Base-by-base conservation (phyloP, 164 flowering plant genomes). In the Hamamelis virginiana region DNA sequence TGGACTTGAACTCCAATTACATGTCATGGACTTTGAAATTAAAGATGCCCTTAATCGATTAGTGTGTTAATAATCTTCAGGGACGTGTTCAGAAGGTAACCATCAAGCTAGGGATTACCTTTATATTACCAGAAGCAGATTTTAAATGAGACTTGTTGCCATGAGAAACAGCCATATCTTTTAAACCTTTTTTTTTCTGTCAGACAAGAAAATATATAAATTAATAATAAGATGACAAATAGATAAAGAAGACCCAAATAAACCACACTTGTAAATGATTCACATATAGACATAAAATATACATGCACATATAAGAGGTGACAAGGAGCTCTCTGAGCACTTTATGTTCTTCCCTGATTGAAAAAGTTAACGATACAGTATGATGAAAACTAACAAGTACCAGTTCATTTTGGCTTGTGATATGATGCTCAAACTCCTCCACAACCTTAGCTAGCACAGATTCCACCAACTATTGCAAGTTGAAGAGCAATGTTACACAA, bases 371-470 rank as follows among this genome's bases (percentile, higher is more conserved):
- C 6, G 4, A 6, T 33, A 33, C 41, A 33, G 6, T 33, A 33
- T 33, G 41, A 33, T 33, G 41, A 33, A 33, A 33, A 33, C 41
- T 6, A 33, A 6, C 41, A 25, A 62, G 53, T 82, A 88, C 92
- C 87, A 44, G 44, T n/a, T 85, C 84, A 77, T 23, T 62, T 76
- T 84, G 86, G 72, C 68, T 74, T 50, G 83, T 67, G 55, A 89
- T 69, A 14, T 85, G 90, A 50, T 75, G 81, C 72, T 89, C 86
- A 70, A 87, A 83, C 77, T 89, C 89, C 78, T 89, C 86, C 44
- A 84, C 82, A 16, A 87, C 84, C 76, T 87, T 87, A 56, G 64
- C 80, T 25, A 89, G 81, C 62, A 89, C 81, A 38, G 91, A 87
- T 62, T 89, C 91, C 38, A 89, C 83, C 51, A 87, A 57, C 94